Conservation (phyloP, 176 grass and related monocot genomes). For the Hsuehochloa calcarea region DNA sequence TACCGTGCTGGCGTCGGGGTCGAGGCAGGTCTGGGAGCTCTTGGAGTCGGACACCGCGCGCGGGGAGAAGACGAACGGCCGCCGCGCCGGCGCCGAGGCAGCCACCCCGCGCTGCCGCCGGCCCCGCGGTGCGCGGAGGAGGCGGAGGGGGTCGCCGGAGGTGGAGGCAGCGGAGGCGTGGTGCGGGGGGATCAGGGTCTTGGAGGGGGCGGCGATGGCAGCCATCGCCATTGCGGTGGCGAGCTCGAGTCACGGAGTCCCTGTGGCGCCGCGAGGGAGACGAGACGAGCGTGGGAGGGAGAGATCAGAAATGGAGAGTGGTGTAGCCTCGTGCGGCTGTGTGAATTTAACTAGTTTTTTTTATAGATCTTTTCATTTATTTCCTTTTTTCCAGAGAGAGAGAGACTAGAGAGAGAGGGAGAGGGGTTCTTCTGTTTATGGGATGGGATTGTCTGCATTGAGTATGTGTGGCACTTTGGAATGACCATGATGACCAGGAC, state of each 20-base stretch:
- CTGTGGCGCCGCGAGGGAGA: constrained; percentile 24
- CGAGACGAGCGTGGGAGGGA: not conserved
- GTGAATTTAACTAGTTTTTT: constrained; percentile 26
- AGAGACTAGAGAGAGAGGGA: not conserved
- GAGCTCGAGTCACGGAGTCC: constrained; percentile 31
- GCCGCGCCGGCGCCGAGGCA: not conserved
- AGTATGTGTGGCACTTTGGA: not conserved
- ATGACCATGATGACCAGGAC: not conserved
- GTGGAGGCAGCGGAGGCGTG: constrained; percentile 38
- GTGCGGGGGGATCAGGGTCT: constrained; percentile 20
- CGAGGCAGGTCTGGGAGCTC: constrained; percentile 90
- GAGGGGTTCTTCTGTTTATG: not conserved
- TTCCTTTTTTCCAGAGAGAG: not conserved
- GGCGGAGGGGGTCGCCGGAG: constrained; percentile 22
- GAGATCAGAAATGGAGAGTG: constrained; percentile 1
- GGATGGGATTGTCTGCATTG: not conserved
- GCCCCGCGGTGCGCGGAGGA: constrained; percentile 30
- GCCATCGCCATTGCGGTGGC: constrained; percentile 63
- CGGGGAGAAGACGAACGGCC: constrained; percentile 59
- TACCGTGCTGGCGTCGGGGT: constrained; percentile 94
- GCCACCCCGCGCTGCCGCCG: constrained; percentile 20
- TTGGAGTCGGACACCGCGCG: constrained; percentile 83
- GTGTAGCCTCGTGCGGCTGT: constrained; percentile 33
- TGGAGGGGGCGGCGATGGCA: constrained; percentile 29
- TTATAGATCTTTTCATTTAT: not conserved